These are phyloP conservation scores for Saccharomyces kudriavzevii DNA, from an alignment of 805 yeast species.

Conservation along the genomic window DNA sequence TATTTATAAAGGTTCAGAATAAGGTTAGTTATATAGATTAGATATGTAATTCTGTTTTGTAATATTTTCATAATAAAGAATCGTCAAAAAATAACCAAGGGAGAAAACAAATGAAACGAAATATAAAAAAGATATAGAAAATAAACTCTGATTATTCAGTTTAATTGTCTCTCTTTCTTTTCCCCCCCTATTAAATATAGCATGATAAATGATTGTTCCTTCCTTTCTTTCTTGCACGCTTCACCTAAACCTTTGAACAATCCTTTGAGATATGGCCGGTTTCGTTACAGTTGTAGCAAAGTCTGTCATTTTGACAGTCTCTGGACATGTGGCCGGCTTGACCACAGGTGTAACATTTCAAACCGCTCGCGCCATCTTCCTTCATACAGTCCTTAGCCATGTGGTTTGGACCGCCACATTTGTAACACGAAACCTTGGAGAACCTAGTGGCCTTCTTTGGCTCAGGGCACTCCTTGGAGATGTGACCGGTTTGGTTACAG, in stretches of 20 bases:
- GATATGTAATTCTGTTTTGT: neutral
- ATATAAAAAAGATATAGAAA: neutral
- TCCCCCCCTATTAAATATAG: neutral
- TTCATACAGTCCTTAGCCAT: slow-evolving; percentile 85
- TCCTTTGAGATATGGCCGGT: slow-evolving; percentile 84
- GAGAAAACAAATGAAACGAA: slow-evolving; percentile 1
- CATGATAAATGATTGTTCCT: neutral
- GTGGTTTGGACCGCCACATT: slow-evolving; percentile 90
- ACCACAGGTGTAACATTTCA: slow-evolving; percentile 88
- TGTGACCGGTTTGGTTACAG: slow-evolving; percentile 73
- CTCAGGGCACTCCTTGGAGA: slow-evolving; percentile 66
- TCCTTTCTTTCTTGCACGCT: neutral
- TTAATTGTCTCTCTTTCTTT: neutral
- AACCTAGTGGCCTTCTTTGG: slow-evolving; percentile 29
- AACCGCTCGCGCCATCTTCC: slow-evolving; percentile 36
- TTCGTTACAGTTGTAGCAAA: slow-evolving; percentile 42
- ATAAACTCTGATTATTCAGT: neutral
- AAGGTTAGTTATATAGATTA: neutral
- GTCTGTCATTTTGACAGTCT: slow-evolving; percentile 58
- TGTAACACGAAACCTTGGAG: slow-evolving; percentile 55
- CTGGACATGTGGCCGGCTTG: slow-evolving; percentile 81
- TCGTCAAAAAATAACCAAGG: neutral
- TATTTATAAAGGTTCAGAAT: slow-evolving; percentile 15
- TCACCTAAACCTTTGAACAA: slow-evolving; percentile 36
- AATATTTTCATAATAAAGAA: neutral